phyloP scores from a whole-genome alignment of 1,284 basidiomycete species.

The Melampsora larici-populina region DNA sequence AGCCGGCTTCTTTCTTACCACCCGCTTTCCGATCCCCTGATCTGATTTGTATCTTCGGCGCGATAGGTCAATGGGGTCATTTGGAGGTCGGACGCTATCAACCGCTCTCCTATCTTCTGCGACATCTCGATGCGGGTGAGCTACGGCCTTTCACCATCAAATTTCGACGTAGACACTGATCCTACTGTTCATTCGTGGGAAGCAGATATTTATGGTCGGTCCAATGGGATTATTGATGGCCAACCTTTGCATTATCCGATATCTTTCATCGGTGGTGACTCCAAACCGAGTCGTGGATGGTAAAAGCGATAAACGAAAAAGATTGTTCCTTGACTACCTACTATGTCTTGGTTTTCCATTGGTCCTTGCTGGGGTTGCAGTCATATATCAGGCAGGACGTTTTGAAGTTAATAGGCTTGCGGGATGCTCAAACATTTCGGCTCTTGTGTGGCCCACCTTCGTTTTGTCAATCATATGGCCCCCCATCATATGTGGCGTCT shows the following conservation, averaged over 20 bases:
- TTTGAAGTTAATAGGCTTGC: slow-evolving; percentile 15
- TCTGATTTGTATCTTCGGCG: no score
- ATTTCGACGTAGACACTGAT: no score
- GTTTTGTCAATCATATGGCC: slow-evolving; percentile 20
- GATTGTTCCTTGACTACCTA: slow-evolving; percentile 14
- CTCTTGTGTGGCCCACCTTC: slow-evolving; percentile 25
- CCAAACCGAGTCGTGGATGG: slow-evolving; percentile 10
- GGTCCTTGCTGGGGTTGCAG: background rate
- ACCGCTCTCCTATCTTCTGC: slow-evolving; percentile 25
- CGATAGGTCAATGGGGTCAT: slow-evolving; percentile 12
- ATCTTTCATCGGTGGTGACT: slow-evolving; percentile 18
- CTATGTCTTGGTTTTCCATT: slow-evolving; percentile 6
- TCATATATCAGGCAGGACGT: slow-evolving; percentile 1
- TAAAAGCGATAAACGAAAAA: background rate
- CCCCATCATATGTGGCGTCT: slow-evolving; percentile 4
- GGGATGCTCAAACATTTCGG: slow-evolving; percentile 14
- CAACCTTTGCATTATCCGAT: slow-evolving; percentile 26
- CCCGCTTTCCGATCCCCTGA: background rate
- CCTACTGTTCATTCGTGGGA: background rate
- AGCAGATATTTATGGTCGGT: slow-evolving; percentile 6
- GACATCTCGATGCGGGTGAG: slow-evolving; percentile 8
- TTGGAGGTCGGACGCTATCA: slow-evolving; percentile 23
- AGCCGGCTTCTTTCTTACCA: background rate
- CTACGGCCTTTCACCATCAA: background rate
- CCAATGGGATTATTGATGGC: slow-evolving; percentile 22